Evolutionary conservation across 169 alveolate species (phyloP), one percentile per base, ranked within the genome.

Genomic region (Miamiensis avidus): DNA sequence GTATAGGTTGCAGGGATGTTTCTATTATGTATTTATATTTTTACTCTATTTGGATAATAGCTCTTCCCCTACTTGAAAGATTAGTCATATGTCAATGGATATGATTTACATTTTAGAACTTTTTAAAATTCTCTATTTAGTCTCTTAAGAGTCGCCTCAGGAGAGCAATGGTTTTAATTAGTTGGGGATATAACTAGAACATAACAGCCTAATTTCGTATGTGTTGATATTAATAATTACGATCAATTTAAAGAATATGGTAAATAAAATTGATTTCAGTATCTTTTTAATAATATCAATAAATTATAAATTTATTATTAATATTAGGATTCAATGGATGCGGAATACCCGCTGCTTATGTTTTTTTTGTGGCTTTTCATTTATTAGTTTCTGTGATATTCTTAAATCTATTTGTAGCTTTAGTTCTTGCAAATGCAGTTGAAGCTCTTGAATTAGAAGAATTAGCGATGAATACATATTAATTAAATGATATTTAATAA

Each of bases 131-230:
- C 87, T n/a, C 34, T 86, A 72, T 86, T 86, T 33, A 30, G 86
- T 6, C 31, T 86, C 25, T 49, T 86, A 1, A 86, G 84, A 81
- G 84, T 86, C 20, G 84, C 86, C 15, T 78, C 87, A 64, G 30
- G 81, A n/a, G 90, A 86, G 33, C 31, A 79, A 76, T 86, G 87
- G 90, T 86, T 74, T 78, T 31, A 72, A n/a, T 28, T 86, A 16
- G 77, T 82, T 30, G 85, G 49, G 0, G 87, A 86, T 33, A 65
- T 83, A 1, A 73, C 78, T 30, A 32, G 76, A 26, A 33, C 65
- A 49, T 78, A 69, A 75, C 65, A 65, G 34, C 87, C 90, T 29
- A 49, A 86, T 75, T 86, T 81, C 75, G 81, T 74, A 64, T 86
- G 87, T 78, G 74, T 74, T 4, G 82, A 86, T 25, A 86, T 86